Percentiles rank a stretch among this genome's conserved stretches.
These are phyloP conservation scores for Citrus medica DNA, from an alignment of 345 rosid species.

Conservation along the genomic window DNA sequence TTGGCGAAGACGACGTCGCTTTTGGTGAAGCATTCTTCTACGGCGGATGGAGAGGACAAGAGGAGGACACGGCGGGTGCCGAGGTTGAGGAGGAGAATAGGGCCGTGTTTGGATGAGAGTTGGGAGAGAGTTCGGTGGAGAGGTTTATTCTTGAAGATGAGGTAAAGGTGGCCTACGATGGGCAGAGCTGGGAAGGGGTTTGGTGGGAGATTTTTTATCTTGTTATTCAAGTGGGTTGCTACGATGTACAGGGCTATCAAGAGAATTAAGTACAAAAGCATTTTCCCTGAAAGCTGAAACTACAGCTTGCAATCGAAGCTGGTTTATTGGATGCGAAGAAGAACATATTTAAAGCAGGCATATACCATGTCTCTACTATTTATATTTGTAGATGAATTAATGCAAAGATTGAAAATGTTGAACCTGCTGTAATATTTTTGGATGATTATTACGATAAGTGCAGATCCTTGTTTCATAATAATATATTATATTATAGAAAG, in stretches of 20 bases:
- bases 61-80: conserved; percentile 28
- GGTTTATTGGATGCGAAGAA: background rate
- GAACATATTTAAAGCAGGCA: background rate
- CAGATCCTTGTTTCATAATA: no score
- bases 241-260: conserved; percentile 8
- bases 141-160: conserved; percentile 21
- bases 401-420: background rate
- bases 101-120: conserved; percentile 21
- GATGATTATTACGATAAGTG: no score
- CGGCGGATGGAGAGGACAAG: conserved; percentile 23
- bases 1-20: conserved; percentile 30
- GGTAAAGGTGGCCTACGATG: conserved; percentile 34
- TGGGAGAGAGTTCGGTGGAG: conserved; percentile 23
- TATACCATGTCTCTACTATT: no score
- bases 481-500: no score
- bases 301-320: background rate
- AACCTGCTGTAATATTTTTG: no score
- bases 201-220: conserved; percentile 15
- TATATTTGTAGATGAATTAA: no score
- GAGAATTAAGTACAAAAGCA: background rate
- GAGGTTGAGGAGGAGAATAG: conserved; percentile 15
- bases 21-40: conserved; percentile 30
- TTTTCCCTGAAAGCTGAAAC: background rate
- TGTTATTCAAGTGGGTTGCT: conserved; percentile 11
- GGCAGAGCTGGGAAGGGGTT: conserved; percentile 27